Evolutionary conservation across 2,329 filamentous ascomycete species (phyloP), one percentile per base, ranked within the genome.

Genomic region (Penicillium olsonii): DNA sequence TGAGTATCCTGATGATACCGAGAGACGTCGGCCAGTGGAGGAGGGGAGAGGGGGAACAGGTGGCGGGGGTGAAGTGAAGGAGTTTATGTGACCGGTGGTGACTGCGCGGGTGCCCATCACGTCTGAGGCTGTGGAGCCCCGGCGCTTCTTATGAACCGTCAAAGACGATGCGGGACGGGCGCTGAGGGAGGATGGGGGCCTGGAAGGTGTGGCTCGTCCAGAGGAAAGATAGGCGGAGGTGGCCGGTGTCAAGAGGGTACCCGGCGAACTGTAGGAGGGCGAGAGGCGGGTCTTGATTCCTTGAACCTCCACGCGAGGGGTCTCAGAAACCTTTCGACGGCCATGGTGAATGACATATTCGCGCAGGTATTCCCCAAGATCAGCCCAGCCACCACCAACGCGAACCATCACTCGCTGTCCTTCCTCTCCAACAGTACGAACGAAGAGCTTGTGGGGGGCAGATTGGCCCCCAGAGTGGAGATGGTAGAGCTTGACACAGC

Each of bases 321-420:
- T 76, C 31, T 83, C 81, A 22, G 76, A 78, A 17, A 81, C 77
- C 24, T 80, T 78, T 37, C 82, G 84, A n/a, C 89, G 85, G 37
- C 89, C 88, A 67, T 99, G 94, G 66, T 99, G 94, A 51, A 85
- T 84, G 7, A 91, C 92, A 63, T 96, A 99, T 68, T 96, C 90
- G 60, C 91, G 87, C 35, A 99, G 79, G 65, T 96, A 99, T 69
- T 97, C 94, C 31, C 88, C 92, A 17, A 99, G 77, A 69, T 99
- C 94, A 12, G 92, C 91, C 94, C 94, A 99, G n/a, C 94, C 94
- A 51, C 94, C 94, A 11, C 94, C 94, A 11, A 99, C 92, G 29
- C 94, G 88, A 7, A 99, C 94, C 94, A 99, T 97, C 53, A 97
- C 91, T 43, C 94, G 85, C 70, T 97, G 91, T 14, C 89, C 90